These are phyloP conservation scores for Triticum urartu DNA, from an alignment of 176 grass and related monocot genomes.

Conservation along the genomic window DNA sequence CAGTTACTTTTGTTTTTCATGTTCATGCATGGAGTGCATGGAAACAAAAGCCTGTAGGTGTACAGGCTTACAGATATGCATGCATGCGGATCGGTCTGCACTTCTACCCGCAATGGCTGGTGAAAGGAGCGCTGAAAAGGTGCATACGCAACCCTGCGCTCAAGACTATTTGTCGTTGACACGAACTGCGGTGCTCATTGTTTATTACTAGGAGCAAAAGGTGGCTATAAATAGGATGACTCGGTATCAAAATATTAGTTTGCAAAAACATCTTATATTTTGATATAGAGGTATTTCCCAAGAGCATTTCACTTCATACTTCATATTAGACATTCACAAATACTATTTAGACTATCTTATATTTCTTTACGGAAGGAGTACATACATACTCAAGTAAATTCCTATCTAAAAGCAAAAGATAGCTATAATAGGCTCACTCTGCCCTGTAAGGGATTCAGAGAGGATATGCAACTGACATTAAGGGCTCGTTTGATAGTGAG, in stretches of 20 bases:
- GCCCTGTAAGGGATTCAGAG: not conserved
- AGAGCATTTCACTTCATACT: too few relatives aligned
- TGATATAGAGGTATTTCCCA: too few relatives aligned
- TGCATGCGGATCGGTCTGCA: conserved; percentile 37
- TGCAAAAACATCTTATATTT: too few relatives aligned
- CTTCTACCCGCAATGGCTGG: conserved; percentile 11
- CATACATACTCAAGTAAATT: not conserved
- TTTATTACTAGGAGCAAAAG: not conserved
- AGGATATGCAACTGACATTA: too few relatives aligned
- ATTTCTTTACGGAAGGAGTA: too few relatives aligned
- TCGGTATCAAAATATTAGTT: too few relatives aligned
- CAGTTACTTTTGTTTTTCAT: not conserved
- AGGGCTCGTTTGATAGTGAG: too few relatives aligned
- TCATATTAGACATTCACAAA: too few relatives aligned
- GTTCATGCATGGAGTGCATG: conserved; percentile 23
- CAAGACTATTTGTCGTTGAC: conserved; percentile 57
- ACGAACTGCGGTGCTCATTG: conserved; percentile 26
- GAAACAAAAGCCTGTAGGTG: conserved; percentile 20
- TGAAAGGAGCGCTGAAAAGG: conserved; percentile 28
- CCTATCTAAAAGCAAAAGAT: not conserved
- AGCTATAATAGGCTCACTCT: not conserved
- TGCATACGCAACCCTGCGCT: conserved; percentile 26
- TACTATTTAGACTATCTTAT: too few relatives aligned
- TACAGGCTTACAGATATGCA: conserved; percentile 29
- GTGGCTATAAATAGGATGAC: too few relatives aligned